phyloP scores from a whole-genome alignment of 305 asterid genomes.

The Fraxinus velutina region DNA sequence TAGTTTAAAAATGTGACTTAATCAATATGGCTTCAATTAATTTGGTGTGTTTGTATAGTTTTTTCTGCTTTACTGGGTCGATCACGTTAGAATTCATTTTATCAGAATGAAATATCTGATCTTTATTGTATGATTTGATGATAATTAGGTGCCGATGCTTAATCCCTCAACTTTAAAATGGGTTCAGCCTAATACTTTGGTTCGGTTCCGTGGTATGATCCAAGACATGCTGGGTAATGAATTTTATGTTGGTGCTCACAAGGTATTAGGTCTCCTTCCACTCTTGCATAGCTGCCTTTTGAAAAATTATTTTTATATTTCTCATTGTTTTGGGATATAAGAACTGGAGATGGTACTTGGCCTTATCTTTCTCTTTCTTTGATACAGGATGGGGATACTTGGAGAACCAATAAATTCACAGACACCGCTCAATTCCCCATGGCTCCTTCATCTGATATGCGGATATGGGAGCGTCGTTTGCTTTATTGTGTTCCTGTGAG shows the following conservation, averaged over 20 bases:
- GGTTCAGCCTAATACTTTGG: slow-evolving; percentile 70
- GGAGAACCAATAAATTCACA: slow-evolving; percentile 84
- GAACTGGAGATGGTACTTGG: background rate
- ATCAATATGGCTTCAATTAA: background rate
- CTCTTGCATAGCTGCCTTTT: background rate
- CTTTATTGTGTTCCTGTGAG: slow-evolving; percentile 82
- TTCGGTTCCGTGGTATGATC: slow-evolving; percentile 85
- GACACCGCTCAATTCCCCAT: slow-evolving; percentile 57
- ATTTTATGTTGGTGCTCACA: slow-evolving; percentile 77
- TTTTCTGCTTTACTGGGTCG: background rate
- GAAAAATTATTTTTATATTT: background rate
- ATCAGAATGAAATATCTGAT: background rate
- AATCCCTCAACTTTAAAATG: slow-evolving; percentile 52
- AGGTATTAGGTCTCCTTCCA: slow-evolving; percentile 44
- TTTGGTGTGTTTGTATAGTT: background rate
- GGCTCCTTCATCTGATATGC: slow-evolving; percentile 50
- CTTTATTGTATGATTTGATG: slow-evolving; percentile 15
- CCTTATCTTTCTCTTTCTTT: background rate
- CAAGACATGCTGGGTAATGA: slow-evolving; percentile 91
- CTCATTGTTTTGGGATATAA: background rate
- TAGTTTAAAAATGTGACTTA: background rate
- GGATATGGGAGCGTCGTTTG: slow-evolving; percentile 82
- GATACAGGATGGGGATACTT: slow-evolving; percentile 60
- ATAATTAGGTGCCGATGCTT: slow-evolving; percentile 67
- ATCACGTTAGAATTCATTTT: background rate